phyloP scores from a whole-genome alignment of 2,329 filamentous ascomycete genomes.

The Phialophora chinensis region DNA sequence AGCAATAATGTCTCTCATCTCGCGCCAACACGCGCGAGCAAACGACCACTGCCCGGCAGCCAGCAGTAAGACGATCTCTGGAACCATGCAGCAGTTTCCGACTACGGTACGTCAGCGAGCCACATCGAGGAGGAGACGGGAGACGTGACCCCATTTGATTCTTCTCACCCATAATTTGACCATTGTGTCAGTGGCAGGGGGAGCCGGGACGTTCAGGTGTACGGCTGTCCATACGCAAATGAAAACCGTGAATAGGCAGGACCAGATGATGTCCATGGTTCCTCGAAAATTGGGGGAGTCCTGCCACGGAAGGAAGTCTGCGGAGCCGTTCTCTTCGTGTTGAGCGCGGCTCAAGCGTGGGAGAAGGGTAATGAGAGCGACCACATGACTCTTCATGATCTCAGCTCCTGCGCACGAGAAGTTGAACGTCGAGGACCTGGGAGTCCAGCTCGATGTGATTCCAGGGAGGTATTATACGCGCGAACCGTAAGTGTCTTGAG shows the following conservation, averaged over 20 bases:
- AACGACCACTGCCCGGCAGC: constrained; percentile 23
- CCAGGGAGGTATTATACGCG: neutral
- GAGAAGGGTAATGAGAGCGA: neutral
- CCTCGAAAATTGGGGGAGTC: constrained; percentile 20
- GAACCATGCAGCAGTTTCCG: constrained; percentile 24
- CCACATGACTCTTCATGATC: neutral
- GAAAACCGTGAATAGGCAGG: constrained; percentile 25
- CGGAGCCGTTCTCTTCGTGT: constrained; percentile 1
- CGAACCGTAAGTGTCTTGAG: neutral
- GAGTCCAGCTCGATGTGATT: neutral
- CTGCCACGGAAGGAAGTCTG: constrained; percentile 19
- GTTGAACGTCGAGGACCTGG: neutral
- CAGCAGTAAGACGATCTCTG: constrained; percentile 18
- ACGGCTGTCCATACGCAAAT: constrained; percentile 24
- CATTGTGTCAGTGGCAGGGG: constrained; percentile 10
- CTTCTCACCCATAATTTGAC: constrained; percentile 17
- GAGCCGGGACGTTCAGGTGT: constrained; percentile 27
- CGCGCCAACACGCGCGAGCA: constrained; percentile 24
- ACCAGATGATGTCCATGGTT: constrained; percentile 27
- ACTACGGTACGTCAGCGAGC: constrained; percentile 11
- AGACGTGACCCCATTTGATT: constrained; percentile 18
- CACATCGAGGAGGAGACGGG: neutral
- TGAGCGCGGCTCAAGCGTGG: constrained; percentile 2
- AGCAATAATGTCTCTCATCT: constrained; percentile 22
- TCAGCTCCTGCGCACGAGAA: neutral